Evolutionary conservation across 306 rosid genomes (phyloP), one percentile per base, ranked within the genome.

Genomic region (Cucurbita moschata): DNA sequence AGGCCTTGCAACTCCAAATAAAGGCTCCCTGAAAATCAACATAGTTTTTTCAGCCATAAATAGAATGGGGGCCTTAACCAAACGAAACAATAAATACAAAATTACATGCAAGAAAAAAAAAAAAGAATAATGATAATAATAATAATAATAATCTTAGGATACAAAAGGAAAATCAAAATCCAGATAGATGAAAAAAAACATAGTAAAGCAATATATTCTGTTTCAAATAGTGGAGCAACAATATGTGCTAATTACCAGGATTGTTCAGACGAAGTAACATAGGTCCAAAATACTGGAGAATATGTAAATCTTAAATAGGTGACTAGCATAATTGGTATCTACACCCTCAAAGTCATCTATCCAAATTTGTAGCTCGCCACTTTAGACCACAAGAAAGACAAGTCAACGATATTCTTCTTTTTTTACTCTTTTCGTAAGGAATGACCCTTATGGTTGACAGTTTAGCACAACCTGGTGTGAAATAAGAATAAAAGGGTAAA

Each of bases 1-100:
- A 80, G 60, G 98, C 89, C 77, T 93, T 90, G 83, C 94, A 85
- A 81, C 89, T 93, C 98, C 98, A 93, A 80, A 93, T 83, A 83
- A 79, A 87, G 80, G 98, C 98, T 79, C 98, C 98, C 97, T 93
- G 90, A 71, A 86, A 78, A 50, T 43, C 19, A 57, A 74, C 14
- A 44, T 62, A 56, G 11, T 59, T 53, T 54, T 58, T 69, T 73
- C 70, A 67, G 73, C 58, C 18, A 19, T n/a, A 39, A 80, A 15
- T 64, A 47, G 50, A 40, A 51, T n/a, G 35, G 18, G 11, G 19
- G 10, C 37, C 75, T 43, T 5, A 66, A 49, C 18, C 23, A 59
- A 59, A 18, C 21, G 10, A 49, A 43, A 21, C 9, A 39, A 72
- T 18, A 55, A 11, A 54, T n/a, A 30, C 35, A 54, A 72, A 54